Base-by-base conservation (phyloP, 169 alveolate genomes). In the Hepatocystis sp. region DNA sequence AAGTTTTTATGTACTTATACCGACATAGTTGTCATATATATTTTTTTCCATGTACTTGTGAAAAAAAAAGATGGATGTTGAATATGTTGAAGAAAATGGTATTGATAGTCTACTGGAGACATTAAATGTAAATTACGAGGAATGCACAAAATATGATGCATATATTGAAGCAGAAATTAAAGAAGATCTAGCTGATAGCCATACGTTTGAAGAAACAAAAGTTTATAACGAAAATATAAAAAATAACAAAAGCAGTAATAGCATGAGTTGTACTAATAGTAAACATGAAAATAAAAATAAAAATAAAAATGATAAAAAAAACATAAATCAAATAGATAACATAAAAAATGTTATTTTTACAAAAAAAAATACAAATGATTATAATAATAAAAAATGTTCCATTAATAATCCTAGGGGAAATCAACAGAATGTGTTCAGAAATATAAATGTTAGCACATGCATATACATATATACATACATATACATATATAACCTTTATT, bases 71-170 rank as follows among this genome's bases (percentile, higher is more conserved):
- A 66, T 40, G 53, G 27, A 66, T 40, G 40, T 85, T 25, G 67
- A 52, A 15, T 84, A 60, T 66, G 71, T 61, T 23, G 85, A 84
- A 10, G 85, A 71, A 15, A 61, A 78, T 4, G 92, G 58, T 36
- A 65, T 68, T 19, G 66, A 51, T 19, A 61, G 78, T 21, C 91
- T 91, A 23, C 39, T 84, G 60, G 86, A 67, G 28, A 89, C 34
- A 2, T 44, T 91, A 10, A 65, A 71, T 58, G 49, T 15, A 10
- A 90, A 71, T 21, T 78, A 85, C 66, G 58, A 60, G 52, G 85
- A 58, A 40, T 47, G 81, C 27, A 78, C 27, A 4, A 66, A 85
- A 19, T 84, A 89, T 42, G 90, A 58, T 39, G 28, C 15, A 30
- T 78, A 52, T 36, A 66, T 52, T 11, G 84, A 53, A 27, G 46